Evolutionary conservation across 306 rosid genomes (phyloP).

Genomic region (Sechiopsis laciniata): DNA sequence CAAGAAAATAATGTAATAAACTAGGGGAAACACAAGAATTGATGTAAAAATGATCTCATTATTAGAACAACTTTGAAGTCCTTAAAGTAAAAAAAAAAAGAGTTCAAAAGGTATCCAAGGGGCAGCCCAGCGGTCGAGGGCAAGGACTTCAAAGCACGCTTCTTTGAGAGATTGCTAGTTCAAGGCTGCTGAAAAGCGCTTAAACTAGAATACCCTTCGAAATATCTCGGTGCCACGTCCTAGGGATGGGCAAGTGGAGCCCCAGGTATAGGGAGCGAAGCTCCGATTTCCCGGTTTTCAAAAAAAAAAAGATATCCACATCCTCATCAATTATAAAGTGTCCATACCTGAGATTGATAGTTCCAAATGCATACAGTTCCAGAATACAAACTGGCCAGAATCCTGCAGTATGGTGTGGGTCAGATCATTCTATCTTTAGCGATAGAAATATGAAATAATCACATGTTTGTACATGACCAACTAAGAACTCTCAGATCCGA

Average conservation of each 20-base stretch:
- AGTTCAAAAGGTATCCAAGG: neutral
- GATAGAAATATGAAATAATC: neutral
- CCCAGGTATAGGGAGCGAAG: too few relatives aligned
- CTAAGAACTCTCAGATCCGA: neutral
- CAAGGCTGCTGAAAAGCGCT: too few relatives aligned
- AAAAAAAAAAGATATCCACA: neutral
- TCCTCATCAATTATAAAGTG: neutral
- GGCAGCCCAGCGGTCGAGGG: too few relatives aligned
- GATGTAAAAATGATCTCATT: neutral
- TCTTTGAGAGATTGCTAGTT: too few relatives aligned
- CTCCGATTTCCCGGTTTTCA: too few relatives aligned
- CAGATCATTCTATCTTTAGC: conserved; percentile 1
- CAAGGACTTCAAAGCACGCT: too few relatives aligned
- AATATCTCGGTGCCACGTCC: too few relatives aligned
- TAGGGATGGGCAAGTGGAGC: too few relatives aligned
- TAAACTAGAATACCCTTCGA: too few relatives aligned
- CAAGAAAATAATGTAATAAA: neutral
- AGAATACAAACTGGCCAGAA: conserved; percentile 88
- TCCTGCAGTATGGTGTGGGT: conserved; percentile 45
- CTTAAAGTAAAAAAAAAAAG: too few relatives aligned
- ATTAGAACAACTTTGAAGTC: neutral
- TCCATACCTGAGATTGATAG: conserved; percentile 83
- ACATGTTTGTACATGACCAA: neutral
- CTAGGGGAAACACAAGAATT: neutral
- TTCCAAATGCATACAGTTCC: conserved; percentile 94